Evolutionary conservation across 2,329 filamentous ascomycete genomes (phyloP).

Genomic region (Penicillium janthinellum): DNA sequence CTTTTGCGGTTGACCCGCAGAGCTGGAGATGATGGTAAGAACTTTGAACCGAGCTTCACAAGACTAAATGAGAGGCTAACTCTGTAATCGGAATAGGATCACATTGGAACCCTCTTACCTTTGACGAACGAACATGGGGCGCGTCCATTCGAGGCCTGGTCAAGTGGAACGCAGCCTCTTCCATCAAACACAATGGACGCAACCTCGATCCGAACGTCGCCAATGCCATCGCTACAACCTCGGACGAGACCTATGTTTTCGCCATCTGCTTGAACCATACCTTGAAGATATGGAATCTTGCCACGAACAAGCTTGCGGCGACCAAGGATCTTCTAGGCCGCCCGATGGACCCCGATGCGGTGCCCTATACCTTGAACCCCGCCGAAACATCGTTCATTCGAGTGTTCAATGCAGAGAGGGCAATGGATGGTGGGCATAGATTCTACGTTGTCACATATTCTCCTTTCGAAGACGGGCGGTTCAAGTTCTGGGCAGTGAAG

Average conservation of each 20-base stretch:
- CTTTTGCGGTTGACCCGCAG: constrained; percentile 69
- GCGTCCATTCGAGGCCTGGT: constrained; percentile 52
- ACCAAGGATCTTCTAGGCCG: constrained; percentile 77
- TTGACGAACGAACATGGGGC: constrained; percentile 52
- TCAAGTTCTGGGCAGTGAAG: constrained; percentile 87
- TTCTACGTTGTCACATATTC: constrained; percentile 80
- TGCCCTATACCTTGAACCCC: constrained; percentile 77
- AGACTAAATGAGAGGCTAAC: constrained; percentile 11
- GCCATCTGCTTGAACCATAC: constrained; percentile 88
- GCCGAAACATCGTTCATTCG: constrained; percentile 75
- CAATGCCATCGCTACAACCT: constrained; percentile 48
- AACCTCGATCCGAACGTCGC: constrained; percentile 47
- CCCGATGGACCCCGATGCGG: constrained; percentile 64
- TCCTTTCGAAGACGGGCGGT: constrained; percentile 81
- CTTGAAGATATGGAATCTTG: constrained; percentile 84
- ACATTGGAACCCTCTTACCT: constrained; percentile 49
- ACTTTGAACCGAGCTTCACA: constrained; percentile 2
- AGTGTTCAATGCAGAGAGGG: constrained; percentile 62
- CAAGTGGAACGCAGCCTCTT: constrained; percentile 46
- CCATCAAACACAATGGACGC: constrained; percentile 45
- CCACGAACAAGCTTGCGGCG: constrained; percentile 74
- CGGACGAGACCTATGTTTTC: constrained; percentile 59
- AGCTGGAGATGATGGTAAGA: constrained; percentile 53
- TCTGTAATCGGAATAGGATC: constrained; percentile 33
- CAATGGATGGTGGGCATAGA: constrained; percentile 48